These are phyloP conservation scores for Cladorrhinum sp. DNA, from an alignment of 2,329 filamentous ascomycete species.

Conservation along the genomic window DNA sequence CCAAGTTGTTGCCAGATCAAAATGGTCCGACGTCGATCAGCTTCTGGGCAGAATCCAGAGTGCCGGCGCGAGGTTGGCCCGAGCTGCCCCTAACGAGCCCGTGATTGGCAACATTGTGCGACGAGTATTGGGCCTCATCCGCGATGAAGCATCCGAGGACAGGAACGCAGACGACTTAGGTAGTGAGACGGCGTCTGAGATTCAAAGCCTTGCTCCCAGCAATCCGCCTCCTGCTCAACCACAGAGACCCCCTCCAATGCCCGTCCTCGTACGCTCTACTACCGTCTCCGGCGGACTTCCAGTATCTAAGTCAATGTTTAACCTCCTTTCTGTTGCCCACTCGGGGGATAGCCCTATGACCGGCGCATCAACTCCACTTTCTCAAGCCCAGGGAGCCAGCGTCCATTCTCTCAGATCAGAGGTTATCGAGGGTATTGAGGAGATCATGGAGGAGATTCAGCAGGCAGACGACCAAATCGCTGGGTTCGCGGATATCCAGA, in stretches of 20 bases:
- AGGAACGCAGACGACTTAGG: conserved; percentile 57
- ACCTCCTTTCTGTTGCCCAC: conserved; percentile 72
- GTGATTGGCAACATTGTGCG: conserved; percentile 93
- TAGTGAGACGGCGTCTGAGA: conserved; percentile 59
- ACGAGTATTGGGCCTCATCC: conserved; percentile 82
- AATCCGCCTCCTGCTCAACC: conserved; percentile 14
- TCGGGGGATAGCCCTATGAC: conserved; percentile 44
- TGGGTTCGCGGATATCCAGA: conserved; percentile 81
- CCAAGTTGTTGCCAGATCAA: conserved; percentile 78
- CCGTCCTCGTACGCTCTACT: conserved; percentile 49
- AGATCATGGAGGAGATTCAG: conserved; percentile 92
- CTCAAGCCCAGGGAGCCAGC: conserved; percentile 40
- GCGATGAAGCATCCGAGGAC: conserved; percentile 84
- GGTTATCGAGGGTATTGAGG: conserved; percentile 88
- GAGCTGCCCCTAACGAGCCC: conserved; percentile 85
- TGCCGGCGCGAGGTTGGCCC: conserved; percentile 72
- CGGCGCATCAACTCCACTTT: conserved; percentile 37
- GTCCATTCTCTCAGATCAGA: conserved; percentile 78
- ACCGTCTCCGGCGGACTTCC: conserved; percentile 64
- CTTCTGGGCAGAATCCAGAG: conserved; percentile 78
- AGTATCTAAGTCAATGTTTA: conserved; percentile 77
- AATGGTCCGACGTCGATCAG: conserved; percentile 71
- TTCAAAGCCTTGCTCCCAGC: conserved; percentile 24
- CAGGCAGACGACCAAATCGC: conserved; percentile 93
- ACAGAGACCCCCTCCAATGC: conserved; percentile 25